Conservation (phyloP, 495 filamentous ascomycete genomes). For the Lophiotrema nucula region DNA sequence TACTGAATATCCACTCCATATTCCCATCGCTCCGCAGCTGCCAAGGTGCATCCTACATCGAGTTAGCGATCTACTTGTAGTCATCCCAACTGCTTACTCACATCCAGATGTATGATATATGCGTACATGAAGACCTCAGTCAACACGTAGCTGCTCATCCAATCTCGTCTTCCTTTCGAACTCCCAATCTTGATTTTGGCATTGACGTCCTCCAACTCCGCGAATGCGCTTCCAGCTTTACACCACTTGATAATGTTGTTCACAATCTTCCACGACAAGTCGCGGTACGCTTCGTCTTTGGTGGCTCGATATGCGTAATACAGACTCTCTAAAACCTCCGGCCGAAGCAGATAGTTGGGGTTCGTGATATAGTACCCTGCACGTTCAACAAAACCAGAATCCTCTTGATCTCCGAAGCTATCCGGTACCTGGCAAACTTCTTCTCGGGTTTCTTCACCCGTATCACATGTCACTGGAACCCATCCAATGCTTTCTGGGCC, state of each 20-base stretch:
- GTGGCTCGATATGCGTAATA: slow-evolving; percentile 85
- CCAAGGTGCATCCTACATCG: slow-evolving; percentile 9
- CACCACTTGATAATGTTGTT: slow-evolving; percentile 63
- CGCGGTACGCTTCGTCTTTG: slow-evolving; percentile 52
- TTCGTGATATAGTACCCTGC: slow-evolving; percentile 71
- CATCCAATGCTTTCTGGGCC: slow-evolving; percentile 77
- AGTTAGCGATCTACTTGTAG: neutral
- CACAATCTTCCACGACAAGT: slow-evolving; percentile 80
- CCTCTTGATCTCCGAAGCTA: slow-evolving; percentile 41
- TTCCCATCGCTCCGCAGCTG: slow-evolving; percentile 9
- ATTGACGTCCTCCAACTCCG: slow-evolving; percentile 66
- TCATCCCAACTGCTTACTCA: neutral
- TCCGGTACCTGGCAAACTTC: slow-evolving; percentile 36
- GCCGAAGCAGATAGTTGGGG: slow-evolving; percentile 66
- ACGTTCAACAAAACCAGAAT: slow-evolving; percentile 67
- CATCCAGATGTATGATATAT: slow-evolving; percentile 59
- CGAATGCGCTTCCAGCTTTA: slow-evolving; percentile 64
- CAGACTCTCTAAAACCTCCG: slow-evolving; percentile 81
- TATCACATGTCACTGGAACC: slow-evolving; percentile 35
- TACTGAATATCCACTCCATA: slow-evolving; percentile 29
- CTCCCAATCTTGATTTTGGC: slow-evolving; percentile 30
- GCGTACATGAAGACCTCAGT: slow-evolving; percentile 85
- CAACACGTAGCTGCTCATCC: slow-evolving; percentile 86
- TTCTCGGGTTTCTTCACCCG: slow-evolving; percentile 1
- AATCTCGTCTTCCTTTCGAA: slow-evolving; percentile 64